Evolutionary conservation across 441 rosid genomes (phyloP), one percentile per base, ranked within the genome.

Genomic region (Cnidoscolus chayamansa): DNA sequence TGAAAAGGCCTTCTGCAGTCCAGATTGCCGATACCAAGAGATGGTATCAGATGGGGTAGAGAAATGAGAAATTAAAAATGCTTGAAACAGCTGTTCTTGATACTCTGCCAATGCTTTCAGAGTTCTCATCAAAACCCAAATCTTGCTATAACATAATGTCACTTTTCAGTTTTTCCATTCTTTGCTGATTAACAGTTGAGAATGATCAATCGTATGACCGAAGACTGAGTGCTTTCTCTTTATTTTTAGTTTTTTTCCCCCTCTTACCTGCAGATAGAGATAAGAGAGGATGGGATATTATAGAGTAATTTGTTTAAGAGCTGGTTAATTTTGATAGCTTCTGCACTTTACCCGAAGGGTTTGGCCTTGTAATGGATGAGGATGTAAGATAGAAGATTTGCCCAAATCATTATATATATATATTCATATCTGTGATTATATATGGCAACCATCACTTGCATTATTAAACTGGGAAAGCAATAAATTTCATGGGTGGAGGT

Each of bases 1-100:
- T 30, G 98, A 92, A 53, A 86, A 88, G 63, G 93, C 96, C 1
- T 94, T 92, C 76, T 91, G 99, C 81, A 90, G 93, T 70, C 76
- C 71, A 6, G 90, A 87, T 76, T 94, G 99, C 84, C 80, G 97
- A 45, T 79, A 79, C 86, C 85, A 84, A 63, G 92, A 92, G 82
- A 90, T 94, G 89, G 74, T 89, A 55, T 72, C 79, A 37, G 92
- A 92, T 78, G 91, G 82, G 53, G 54, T 70, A 37, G 88, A 88
- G 80, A 78, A 64, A 48, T 84, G 75, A 75, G 74, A 71, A 20
- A 15, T 64, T 35, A 35, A 35, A 35, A 4, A 35, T 35, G 1
- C 37, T 35, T 35, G 25, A 3, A 69, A 64, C 30, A 69, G 15
- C 11, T n/a, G 43, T 25, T 67, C 63, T 47, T 62, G 55, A 10